Conservation (phyloP, 73 alveolate genomes). For the Breviolum minutum region DNA sequence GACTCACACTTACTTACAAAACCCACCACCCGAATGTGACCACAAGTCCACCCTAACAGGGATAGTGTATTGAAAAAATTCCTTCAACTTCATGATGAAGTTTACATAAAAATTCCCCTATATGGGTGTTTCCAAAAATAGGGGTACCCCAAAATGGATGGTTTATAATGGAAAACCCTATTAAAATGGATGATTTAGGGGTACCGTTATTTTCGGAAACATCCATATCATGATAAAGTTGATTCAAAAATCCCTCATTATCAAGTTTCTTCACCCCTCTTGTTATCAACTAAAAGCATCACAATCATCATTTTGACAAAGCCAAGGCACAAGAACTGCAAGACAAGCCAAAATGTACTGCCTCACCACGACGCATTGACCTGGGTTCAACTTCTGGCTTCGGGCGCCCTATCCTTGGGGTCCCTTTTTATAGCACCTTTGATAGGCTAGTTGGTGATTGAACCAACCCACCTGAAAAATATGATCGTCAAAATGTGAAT, state of each 20-base stretch:
- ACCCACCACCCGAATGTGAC: too few species aligned
- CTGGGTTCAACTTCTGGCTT: neutral
- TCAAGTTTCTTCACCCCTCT: neutral
- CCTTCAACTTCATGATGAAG: too few species aligned
- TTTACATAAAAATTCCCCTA: too few species aligned
- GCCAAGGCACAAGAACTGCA: conserved; percentile 56
- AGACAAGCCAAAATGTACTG: conserved; percentile 70
- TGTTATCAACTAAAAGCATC: neutral
- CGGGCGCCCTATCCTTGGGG: neutral
- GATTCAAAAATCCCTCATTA: neutral
- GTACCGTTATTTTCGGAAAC: neutral
- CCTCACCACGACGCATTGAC: conserved; percentile 84
- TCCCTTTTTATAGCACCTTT: too few species aligned
- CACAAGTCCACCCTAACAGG: too few species aligned
- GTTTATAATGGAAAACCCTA: neutral
- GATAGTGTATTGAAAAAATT: too few species aligned
- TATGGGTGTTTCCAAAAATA: too few species aligned
- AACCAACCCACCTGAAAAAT: too few species aligned
- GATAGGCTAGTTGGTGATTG: too few species aligned
- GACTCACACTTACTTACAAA: too few species aligned
- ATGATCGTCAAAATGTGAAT: too few species aligned
- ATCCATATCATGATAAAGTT: neutral
- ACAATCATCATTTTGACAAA: neutral
- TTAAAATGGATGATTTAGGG: neutral
- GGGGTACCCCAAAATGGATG: neutral